phyloP scores from a whole-genome alignment of 371 early-diverging fungal genomes.

The Entomophthora muscae region DNA sequence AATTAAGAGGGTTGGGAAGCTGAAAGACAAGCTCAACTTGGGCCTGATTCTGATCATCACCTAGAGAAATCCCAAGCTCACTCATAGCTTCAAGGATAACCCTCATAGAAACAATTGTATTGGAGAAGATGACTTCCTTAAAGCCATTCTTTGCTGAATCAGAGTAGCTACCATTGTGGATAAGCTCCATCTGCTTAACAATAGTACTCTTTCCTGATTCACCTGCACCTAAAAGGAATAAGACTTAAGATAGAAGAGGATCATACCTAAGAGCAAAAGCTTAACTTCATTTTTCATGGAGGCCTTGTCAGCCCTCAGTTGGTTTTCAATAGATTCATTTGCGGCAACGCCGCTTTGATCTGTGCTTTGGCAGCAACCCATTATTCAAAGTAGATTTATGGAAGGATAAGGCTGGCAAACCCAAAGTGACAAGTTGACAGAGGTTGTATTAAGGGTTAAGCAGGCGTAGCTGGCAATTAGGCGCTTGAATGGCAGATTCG shows the following conservation, averaged over 20 bases:
- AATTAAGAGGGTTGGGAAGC: slow-evolving; percentile 66
- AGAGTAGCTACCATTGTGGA: slow-evolving; percentile 83
- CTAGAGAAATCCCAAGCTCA: slow-evolving; percentile 45
- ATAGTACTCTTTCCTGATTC: slow-evolving; percentile 96
- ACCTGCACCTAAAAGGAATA: slow-evolving; percentile 58
- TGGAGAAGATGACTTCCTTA: slow-evolving; percentile 85
- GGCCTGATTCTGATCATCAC: slow-evolving; percentile 34
- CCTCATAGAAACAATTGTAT: slow-evolving; percentile 86
- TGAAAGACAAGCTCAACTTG: slow-evolving; percentile 53
- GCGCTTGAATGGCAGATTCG: not conserved
- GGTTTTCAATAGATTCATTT: slow-evolving; percentile 79
- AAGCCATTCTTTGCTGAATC: slow-evolving; percentile 69
- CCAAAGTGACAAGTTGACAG: not conserved
- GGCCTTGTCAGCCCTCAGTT: slow-evolving; percentile 59
- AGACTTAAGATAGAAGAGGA: not conserved
- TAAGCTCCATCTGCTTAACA: slow-evolving; percentile 91
- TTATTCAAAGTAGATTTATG: slow-evolving; percentile 14
- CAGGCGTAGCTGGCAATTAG: not conserved
- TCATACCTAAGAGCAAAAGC: slow-evolving; percentile 76
- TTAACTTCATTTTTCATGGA: slow-evolving; percentile 79
- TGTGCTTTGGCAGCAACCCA: slow-evolving; percentile 81
- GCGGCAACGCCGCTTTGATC: slow-evolving; percentile 59
- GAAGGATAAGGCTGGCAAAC: not conserved
- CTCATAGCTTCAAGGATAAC: slow-evolving; percentile 89
- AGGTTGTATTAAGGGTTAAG: not conserved